A percentile compares a stretch with the other conserved stretches of the same genome.
Conservation (phyloP, 192 early-diverging fungal species). For the Borealophlyctis nickersoniae region DNA sequence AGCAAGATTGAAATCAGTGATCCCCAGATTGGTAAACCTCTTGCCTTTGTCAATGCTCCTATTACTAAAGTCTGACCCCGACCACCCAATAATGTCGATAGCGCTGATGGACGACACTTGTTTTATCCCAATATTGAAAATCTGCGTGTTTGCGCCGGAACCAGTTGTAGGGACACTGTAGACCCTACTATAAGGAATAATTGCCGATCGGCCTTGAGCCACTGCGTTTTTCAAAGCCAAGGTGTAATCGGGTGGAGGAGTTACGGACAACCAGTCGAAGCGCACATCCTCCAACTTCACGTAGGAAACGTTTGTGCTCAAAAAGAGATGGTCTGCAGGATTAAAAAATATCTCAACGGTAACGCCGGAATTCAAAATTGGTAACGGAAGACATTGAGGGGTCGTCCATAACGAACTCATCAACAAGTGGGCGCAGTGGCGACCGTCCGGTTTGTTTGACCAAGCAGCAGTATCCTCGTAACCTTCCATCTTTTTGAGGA, state of each 20-base stretch:
- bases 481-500: background rate
- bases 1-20: background rate
- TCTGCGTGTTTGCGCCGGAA: background rate
- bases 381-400: background rate
- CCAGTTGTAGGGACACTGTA: background rate
- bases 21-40: background rate
- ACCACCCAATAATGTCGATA: background rate
- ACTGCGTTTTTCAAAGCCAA: background rate
- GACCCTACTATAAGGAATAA: background rate
- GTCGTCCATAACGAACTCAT: background rate
- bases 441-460: background rate
- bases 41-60: background rate
- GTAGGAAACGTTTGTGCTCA: background rate
- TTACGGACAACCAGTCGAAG: background rate
- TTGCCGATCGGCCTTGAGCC: background rate
- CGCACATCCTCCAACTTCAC: background rate
- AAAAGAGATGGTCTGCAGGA: background rate
- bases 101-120: background rate
- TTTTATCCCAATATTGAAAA: background rate
- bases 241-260: background rate
- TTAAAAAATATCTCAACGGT: background rate
- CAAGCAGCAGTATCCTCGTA: background rate
- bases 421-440: background rate
- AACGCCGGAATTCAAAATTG: background rate
- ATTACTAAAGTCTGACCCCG: background rate